Percentiles rank a stretch among this genome's conserved stretches.
phyloP scores from a whole-genome alignment of 495 filamentous ascomycete genomes.

The Xylaria nigripes region DNA sequence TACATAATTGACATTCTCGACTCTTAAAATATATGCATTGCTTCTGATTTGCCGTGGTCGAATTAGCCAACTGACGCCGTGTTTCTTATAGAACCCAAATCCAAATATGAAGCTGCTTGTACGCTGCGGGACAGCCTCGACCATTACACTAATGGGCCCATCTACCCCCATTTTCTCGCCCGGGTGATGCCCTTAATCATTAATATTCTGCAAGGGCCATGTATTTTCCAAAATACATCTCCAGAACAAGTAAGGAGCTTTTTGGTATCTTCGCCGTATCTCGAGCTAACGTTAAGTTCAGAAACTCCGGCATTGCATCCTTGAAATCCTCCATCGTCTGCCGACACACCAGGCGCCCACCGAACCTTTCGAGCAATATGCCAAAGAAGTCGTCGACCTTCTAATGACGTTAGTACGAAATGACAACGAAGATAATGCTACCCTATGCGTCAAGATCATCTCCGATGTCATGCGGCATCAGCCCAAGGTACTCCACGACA shows the following conservation, averaged over 20 bases:
- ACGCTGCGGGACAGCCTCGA: slow-evolving; percentile 83
- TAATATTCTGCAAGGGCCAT: slow-evolving; percentile 72
- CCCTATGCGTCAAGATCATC: slow-evolving; percentile 93
- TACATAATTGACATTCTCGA: neutral
- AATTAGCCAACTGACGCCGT: neutral
- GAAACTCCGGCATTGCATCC: slow-evolving; percentile 82
- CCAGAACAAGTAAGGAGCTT: slow-evolving; percentile 61
- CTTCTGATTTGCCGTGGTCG: neutral
- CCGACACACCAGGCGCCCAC: slow-evolving; percentile 59
- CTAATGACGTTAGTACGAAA: slow-evolving; percentile 78
- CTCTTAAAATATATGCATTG: neutral
- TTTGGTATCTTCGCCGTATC: slow-evolving; percentile 5
- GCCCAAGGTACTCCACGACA: slow-evolving; percentile 64
- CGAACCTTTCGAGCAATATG: slow-evolving; percentile 79
- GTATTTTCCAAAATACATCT: slow-evolving; percentile 83
- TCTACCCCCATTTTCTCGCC: slow-evolving; percentile 69
- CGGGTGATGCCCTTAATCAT: slow-evolving; percentile 87
- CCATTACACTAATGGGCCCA: slow-evolving; percentile 44
- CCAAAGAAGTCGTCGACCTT: slow-evolving; percentile 74
- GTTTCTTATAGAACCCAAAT: slow-evolving; percentile 54
- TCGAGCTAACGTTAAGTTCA: slow-evolving; percentile 30
- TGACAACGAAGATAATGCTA: slow-evolving; percentile 98
- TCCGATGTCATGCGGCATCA: slow-evolving; percentile 95
- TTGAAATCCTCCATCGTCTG: slow-evolving; percentile 90
- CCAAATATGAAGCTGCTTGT: slow-evolving; percentile 65